A percentile compares a stretch with the other conserved stretches of the same genome.
Evolutionary conservation across 2,329 filamentous ascomycete species (phyloP).

Genomic region (Botrytis galanthina): DNA sequence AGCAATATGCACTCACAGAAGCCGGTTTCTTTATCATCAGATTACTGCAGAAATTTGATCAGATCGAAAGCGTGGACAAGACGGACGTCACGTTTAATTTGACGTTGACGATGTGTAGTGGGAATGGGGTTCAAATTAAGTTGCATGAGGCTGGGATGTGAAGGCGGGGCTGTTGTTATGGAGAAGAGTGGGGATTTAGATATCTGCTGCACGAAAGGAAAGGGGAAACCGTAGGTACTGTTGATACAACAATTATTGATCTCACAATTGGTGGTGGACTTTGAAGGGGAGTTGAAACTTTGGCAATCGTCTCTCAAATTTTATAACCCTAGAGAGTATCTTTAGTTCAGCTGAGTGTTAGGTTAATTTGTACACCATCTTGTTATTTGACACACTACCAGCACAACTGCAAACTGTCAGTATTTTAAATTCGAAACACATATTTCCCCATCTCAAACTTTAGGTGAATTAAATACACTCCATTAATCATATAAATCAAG

Average conservation of each 20-base stretch:
- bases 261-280: neutral
- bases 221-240: neutral
- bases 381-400: neutral
- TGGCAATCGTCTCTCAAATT: neutral
- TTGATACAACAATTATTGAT: neutral
- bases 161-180: neutral
- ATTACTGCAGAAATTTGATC: slow-evolving; percentile 31
- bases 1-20: slow-evolving; percentile 43
- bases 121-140: slow-evolving; percentile 39
- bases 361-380: neutral
- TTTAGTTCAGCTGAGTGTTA: neutral
- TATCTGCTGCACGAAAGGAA: neutral
- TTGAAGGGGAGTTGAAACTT: neutral
- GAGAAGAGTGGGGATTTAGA: neutral
- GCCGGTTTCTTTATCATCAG: slow-evolving; percentile 39
- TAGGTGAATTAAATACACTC: too few species aligned
- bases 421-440: neutral
- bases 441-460: neutral
- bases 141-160: slow-evolving; percentile 9
- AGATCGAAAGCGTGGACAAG: slow-evolving; percentile 35
- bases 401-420: neutral
- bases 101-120: slow-evolving; percentile 35
- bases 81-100: slow-evolving; percentile 35
- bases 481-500: neutral
- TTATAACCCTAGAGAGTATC: neutral